A percentile compares a stretch with the other conserved stretches of the same genome.
Evolutionary conservation across 805 yeast genomes (phyloP).

Genomic region (Ogataea neopini): DNA sequence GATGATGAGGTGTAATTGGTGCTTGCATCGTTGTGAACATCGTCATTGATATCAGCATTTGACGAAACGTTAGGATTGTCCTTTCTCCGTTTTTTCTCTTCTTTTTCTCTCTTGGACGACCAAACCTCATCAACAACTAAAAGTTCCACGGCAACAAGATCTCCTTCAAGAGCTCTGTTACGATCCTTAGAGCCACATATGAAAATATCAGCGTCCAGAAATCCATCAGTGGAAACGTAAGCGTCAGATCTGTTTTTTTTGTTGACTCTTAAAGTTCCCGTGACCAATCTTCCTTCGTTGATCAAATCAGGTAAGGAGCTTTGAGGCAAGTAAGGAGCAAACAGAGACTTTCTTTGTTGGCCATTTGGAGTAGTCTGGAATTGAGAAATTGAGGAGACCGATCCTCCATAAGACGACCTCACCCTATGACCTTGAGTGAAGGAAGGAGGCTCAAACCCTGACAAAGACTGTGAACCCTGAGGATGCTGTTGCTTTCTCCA

Average conservation of each 20-base stretch:
- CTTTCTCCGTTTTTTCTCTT: conserved; percentile 87
- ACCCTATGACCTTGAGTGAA: conserved; percentile 82
- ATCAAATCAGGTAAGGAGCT: conserved; percentile 86
- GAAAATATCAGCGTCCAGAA: conserved; percentile 93
- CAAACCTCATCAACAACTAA: conserved; percentile 96
- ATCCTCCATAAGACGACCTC: conserved; percentile 70
- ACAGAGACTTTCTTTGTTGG: conserved; percentile 69
- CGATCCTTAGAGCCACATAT: conserved; percentile 98
- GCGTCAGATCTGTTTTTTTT: conserved; percentile 97
- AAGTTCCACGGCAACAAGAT: conserved; percentile 91
- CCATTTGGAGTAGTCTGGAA: conserved; percentile 39
- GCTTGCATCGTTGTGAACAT: conserved; percentile 79
- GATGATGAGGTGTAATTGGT: conserved; percentile 41
- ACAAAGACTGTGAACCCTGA: conserved; percentile 26
- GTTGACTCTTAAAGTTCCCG: conserved; percentile 91
- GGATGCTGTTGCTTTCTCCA: conserved; percentile 63
- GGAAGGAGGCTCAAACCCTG: conserved; percentile 27
- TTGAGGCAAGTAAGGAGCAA: conserved; percentile 96
- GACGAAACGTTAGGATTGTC: conserved; percentile 34
- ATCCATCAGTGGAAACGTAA: conserved; percentile 95
- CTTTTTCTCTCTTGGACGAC: conserved; percentile 95
- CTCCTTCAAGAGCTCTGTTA: conserved; percentile 96
- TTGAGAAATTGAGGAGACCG: conserved; percentile 52
- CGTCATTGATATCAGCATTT: conserved; percentile 52
- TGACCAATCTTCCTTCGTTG: conserved; percentile 85